A percentile compares a stretch with the other conserved stretches of the same genome.
These are phyloP conservation scores for Larix kaempferi DNA, from an alignment of 75 land plant genomes.

Conservation along the genomic window DNA sequence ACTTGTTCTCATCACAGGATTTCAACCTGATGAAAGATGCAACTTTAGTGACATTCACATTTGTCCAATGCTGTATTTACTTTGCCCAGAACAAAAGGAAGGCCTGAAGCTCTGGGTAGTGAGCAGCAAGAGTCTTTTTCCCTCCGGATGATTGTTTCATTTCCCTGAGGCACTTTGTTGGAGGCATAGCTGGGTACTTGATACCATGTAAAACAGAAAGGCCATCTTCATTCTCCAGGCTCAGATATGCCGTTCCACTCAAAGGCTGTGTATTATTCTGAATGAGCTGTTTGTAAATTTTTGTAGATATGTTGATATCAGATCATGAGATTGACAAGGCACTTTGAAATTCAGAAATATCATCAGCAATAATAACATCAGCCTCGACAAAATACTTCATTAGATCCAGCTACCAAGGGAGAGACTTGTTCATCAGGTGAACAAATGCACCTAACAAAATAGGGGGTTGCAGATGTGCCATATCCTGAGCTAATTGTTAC, in stretches of 20 bases:
- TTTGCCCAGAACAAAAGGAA: slow-evolving; percentile 93
- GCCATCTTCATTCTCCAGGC: slow-evolving; percentile 93
- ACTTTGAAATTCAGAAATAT: too few species aligned
- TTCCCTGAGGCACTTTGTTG: slow-evolving; percentile 94
- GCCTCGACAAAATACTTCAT: too few species aligned
- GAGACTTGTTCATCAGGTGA: too few species aligned
- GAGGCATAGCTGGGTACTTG: slow-evolving; percentile 98
- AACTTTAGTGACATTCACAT: slow-evolving; percentile 89
- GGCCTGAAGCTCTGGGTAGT: slow-evolving; percentile 72
- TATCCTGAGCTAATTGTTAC: too few species aligned
- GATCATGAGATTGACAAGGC: too few species aligned
- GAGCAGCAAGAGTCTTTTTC: slow-evolving; percentile 97
- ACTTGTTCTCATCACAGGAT: slow-evolving; percentile 56
- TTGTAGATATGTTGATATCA: too few species aligned
- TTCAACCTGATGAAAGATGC: slow-evolving; percentile 91
- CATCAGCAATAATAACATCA: too few species aligned
- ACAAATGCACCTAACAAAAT: too few species aligned
- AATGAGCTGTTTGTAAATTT: slow-evolving; percentile 92
- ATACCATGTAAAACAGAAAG: slow-evolving; percentile 83
- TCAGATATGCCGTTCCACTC: slow-evolving; percentile 95
- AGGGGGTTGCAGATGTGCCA: too few species aligned
- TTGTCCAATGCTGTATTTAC: slow-evolving; percentile 98
- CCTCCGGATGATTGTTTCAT: slow-evolving; percentile 99
- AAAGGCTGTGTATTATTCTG: slow-evolving; percentile 79
- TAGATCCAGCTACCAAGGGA: too few species aligned